Evolutionary conservation across 2,329 filamentous ascomycete genomes (phyloP).

Genomic region (Phaeosphaeria sp.): DNA sequence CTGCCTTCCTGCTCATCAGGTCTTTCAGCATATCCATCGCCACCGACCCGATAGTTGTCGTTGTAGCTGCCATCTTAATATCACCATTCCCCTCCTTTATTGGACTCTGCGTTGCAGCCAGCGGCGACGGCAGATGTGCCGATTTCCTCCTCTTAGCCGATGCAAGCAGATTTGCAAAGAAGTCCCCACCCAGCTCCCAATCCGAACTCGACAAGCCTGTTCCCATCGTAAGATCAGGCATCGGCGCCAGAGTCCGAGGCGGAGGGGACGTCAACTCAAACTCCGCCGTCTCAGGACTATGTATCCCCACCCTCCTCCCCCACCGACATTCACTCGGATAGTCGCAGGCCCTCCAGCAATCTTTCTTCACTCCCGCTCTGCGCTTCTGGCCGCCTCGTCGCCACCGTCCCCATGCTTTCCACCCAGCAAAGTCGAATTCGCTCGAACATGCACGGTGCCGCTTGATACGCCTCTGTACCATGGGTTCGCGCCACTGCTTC

Average conservation of each 20-base stretch:
- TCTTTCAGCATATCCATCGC: slow-evolving; percentile 5
- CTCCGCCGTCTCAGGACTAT: slow-evolving; percentile 22
- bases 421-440: slow-evolving; percentile 61
- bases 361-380: slow-evolving; percentile 15
- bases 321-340: slow-evolving; percentile 56
- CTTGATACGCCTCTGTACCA: slow-evolving; percentile 13
- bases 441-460: slow-evolving; percentile 53
- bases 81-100: slow-evolving; percentile 9
- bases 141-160: neutral
- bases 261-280: slow-evolving; percentile 5
- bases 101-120: neutral
- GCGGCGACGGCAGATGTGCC: neutral
- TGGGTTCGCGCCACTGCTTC: slow-evolving; percentile 37
- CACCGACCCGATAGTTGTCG: neutral
- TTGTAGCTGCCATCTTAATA: neutral
- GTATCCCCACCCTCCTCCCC: slow-evolving; percentile 37
- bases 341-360: slow-evolving; percentile 55
- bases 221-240: neutral
- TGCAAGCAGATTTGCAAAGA: neutral
- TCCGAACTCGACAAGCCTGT: neutral
- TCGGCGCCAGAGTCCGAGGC: neutral
- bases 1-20: neutral
- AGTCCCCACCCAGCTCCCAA: neutral
- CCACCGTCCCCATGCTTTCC: slow-evolving; percentile 58
- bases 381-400: slow-evolving; percentile 17